Percentiles rank a stretch among this genome's conserved stretches.
These are phyloP conservation scores for Phytophthora pluvialis DNA, from an alignment of 352 stramenopile genomes.

Conservation along the genomic window DNA sequence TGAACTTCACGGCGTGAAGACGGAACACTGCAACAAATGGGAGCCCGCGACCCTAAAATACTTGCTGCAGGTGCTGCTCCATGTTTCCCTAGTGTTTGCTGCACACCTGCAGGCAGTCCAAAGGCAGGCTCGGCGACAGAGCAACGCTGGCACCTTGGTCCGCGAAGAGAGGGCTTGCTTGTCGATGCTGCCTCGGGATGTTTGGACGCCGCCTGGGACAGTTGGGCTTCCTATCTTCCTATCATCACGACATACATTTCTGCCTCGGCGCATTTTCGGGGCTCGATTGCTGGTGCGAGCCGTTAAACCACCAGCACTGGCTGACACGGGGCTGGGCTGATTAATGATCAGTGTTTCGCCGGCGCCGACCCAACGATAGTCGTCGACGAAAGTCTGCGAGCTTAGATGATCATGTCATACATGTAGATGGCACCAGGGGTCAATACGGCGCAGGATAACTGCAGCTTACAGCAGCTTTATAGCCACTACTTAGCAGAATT, in stretches of 20 bases:
- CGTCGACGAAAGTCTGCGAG: background rate
- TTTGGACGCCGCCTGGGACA: slow-evolving; percentile 19
- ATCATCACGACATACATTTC: slow-evolving; percentile 27
- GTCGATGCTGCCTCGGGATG: slow-evolving; percentile 4
- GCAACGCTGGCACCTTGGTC: background rate
- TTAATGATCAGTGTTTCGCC: background rate
- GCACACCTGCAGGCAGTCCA: background rate
- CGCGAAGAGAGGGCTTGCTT: slow-evolving; percentile 3
- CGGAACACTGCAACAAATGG: slow-evolving; percentile 13
- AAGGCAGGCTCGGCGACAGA: slow-evolving; percentile 4
- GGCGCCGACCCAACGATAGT: background rate
- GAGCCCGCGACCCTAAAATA: background rate
- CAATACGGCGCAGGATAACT: too few relatives aligned
- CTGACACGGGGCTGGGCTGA: background rate
- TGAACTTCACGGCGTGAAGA: background rate
- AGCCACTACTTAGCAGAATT: too few relatives aligned
- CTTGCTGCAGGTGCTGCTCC: too few relatives aligned
- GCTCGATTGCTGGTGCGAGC: slow-evolving; percentile 4
- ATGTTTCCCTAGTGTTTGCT: background rate
- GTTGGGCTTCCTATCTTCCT: slow-evolving; percentile 22
- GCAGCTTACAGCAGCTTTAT: too few relatives aligned
- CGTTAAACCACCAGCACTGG: background rate
- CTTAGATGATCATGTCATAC: too few relatives aligned
- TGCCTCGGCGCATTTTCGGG: slow-evolving; percentile 34
- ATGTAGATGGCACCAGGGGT: too few relatives aligned